phyloP scores from a whole-genome alignment of 2,329 filamentous ascomycete species.

The Xylogone sp. region DNA sequence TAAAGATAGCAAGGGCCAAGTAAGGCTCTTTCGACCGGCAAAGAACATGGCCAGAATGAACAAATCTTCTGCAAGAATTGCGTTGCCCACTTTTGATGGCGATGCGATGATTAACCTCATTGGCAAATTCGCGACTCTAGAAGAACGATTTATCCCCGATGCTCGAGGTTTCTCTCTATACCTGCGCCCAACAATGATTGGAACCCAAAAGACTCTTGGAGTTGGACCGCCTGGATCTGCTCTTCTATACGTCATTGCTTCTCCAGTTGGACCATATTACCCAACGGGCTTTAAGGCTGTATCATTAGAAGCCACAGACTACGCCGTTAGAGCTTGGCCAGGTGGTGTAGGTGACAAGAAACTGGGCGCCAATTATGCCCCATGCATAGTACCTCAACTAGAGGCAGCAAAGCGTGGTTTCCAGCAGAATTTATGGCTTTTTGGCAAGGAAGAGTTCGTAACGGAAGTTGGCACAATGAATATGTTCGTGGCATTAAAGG shows the following conservation, averaged over 20 bases:
- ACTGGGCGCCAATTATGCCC: conserved; percentile 98
- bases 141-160: conserved; percentile 85
- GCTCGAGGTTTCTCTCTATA: conserved; percentile 90
- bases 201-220: conserved; percentile 90
- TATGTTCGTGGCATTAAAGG: conserved; percentile 81
- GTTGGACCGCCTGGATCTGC: conserved; percentile 90
- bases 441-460: conserved; percentile 90
- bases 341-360: conserved; percentile 98
- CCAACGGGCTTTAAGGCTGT: conserved; percentile 98
- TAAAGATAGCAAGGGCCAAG: conserved; percentile 73
- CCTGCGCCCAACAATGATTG: conserved; percentile 93
- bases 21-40: conserved; percentile 89
- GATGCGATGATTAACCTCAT: conserved; percentile 77
- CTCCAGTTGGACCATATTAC: conserved; percentile 95
- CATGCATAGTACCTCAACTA: conserved; percentile 94
- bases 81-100: conserved; percentile 79
- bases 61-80: conserved; percentile 86
- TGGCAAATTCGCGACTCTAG: conserved; percentile 72
- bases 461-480: conserved; percentile 99
- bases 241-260: conserved; percentile 91
- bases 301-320: conserved; percentile 91
- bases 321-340: conserved; percentile 95
- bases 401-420: conserved; percentile 87
- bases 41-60: conserved; percentile 97
- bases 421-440: conserved; percentile 98